phyloP scores from a whole-genome alignment of 2,329 filamentous ascomycete genomes.

The Colletotrichum liaoningense region DNA sequence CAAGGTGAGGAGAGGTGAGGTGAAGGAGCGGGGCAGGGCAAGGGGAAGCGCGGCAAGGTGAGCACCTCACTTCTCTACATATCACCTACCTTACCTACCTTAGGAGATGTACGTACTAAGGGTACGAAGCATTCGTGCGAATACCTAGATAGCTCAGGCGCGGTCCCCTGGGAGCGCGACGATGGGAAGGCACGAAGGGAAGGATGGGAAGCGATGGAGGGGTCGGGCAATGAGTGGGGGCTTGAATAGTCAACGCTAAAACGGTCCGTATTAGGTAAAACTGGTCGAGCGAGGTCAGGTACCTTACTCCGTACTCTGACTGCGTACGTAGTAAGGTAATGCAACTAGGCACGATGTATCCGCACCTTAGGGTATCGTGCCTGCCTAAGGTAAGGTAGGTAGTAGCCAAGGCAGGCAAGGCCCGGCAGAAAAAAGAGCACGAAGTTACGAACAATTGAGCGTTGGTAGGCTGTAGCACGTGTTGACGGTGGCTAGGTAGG shows the following conservation, averaged over 20 bases:
- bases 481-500: neutral
- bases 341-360: neutral
- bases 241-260: slow-evolving; percentile 5
- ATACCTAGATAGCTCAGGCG: neutral
- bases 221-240: neutral
- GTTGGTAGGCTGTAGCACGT: too few relatives aligned
- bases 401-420: neutral
- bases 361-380: too few relatives aligned
- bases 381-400: too few relatives aligned
- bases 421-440: neutral
- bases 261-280: slow-evolving; percentile 11
- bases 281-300: neutral
- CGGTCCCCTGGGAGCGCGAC: neutral
- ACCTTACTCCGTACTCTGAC: too few relatives aligned
- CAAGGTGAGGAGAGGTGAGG: neutral
- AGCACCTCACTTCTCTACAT: too few relatives aligned
- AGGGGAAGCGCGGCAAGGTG: too few relatives aligned
- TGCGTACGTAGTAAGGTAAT: neutral
- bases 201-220: too few relatives aligned
- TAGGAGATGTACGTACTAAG: too few relatives aligned
- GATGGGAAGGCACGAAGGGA: neutral
- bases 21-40: too few relatives aligned
- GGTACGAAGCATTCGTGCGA: neutral
- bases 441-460: neutral
- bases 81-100: too few relatives aligned